Evolutionary conservation across 306 rosid genomes (phyloP).

Genomic region (Lupinus albus): DNA sequence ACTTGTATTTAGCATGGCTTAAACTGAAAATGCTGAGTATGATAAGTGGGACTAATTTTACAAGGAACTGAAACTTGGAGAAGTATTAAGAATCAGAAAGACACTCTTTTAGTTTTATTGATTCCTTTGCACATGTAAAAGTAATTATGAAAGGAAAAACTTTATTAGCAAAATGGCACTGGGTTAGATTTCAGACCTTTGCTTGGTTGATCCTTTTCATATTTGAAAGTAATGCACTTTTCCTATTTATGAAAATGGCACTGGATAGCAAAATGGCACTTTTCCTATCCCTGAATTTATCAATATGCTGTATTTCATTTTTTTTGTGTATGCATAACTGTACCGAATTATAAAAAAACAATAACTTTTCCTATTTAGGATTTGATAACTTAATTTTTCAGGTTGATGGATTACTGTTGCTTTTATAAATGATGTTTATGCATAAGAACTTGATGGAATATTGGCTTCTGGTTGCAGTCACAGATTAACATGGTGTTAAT

Average conservation of each 20-base stretch:
- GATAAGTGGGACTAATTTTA: slow-evolving; percentile 2
- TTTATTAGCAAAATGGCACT: neutral
- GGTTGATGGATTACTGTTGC: neutral
- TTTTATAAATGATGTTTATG: neutral
- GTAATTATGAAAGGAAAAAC: neutral
- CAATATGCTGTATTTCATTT: neutral
- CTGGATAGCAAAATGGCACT: too few relatives aligned
- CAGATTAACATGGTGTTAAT: slow-evolving; percentile 40
- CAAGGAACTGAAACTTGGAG: slow-evolving; percentile 13
- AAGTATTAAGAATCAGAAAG: slow-evolving; percentile 8
- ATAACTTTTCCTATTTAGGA: slow-evolving; percentile 12
- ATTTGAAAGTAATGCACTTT: neutral
- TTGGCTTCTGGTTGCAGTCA: slow-evolving; percentile 51
- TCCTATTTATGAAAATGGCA: too few relatives aligned
- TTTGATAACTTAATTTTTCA: neutral
- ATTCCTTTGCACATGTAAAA: slow-evolving; percentile 4
- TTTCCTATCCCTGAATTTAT: neutral
- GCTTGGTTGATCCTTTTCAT: neutral
- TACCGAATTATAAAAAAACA: slow-evolving; percentile 2
- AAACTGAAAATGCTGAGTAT: slow-evolving; percentile 9
- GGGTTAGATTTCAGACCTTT: neutral
- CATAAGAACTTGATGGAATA: slow-evolving; percentile 29
- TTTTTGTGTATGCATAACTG: neutral
- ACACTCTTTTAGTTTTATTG: neutral
- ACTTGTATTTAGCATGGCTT: slow-evolving; percentile 13